These are phyloP conservation scores for Backusella westeae DNA, from an alignment of 192 early-diverging fungal genomes.

Conservation along the genomic window DNA sequence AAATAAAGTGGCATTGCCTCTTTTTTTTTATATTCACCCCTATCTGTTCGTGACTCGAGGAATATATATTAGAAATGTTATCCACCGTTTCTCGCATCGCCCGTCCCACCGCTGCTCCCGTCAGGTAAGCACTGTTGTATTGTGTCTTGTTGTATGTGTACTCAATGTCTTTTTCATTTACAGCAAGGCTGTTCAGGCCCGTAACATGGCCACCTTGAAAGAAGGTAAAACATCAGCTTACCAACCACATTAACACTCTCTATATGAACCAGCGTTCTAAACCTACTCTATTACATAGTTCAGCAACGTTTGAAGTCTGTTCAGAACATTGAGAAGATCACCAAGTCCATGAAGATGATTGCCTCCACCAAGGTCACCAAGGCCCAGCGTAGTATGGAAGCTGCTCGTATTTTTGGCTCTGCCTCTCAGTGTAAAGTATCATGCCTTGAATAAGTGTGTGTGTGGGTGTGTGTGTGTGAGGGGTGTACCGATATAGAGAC, in stretches of 20 bases:
- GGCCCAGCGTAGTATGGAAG: constrained; percentile 88
- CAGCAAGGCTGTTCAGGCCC: constrained; percentile 68
- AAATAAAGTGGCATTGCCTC: background rate
- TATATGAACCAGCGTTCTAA: background rate
- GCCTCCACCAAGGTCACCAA: constrained; percentile 96
- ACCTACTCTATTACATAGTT: constrained; percentile 50
- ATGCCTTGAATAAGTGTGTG: background rate
- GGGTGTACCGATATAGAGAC: background rate
- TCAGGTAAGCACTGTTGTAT: constrained; percentile 16
- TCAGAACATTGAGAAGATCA: constrained; percentile 98
- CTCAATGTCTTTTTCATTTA: background rate
- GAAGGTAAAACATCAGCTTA: constrained; percentile 65
- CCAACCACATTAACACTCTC: background rate
- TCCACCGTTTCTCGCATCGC: constrained; percentile 37
- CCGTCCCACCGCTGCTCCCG: constrained; percentile 36
- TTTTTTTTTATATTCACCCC: constrained; percentile 6
- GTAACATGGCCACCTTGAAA: constrained; percentile 94
- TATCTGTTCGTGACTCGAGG: constrained; percentile 1
- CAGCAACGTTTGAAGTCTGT: constrained; percentile 94
- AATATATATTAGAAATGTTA: constrained; percentile 19
- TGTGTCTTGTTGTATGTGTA: background rate
- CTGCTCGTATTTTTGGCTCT: constrained; percentile 74
- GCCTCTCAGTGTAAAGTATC: constrained; percentile 56
- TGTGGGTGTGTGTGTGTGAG: too few species aligned
- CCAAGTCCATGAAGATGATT: constrained; percentile 99